phyloP scores from a whole-genome alignment of 1,284 basidiomycete species.

The Trametes sp. region DNA sequence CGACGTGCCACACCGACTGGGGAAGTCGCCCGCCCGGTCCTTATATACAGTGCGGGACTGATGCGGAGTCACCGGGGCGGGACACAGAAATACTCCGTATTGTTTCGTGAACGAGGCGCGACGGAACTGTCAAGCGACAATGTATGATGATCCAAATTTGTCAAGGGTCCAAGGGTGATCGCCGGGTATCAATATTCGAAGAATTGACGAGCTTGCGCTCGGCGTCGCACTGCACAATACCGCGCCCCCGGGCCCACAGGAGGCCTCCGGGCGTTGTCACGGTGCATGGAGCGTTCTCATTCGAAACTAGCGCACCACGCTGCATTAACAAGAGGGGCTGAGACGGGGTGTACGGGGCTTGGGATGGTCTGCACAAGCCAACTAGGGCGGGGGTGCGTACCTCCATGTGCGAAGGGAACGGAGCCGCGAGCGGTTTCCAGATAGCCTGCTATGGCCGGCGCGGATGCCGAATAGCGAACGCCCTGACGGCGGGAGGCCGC shows the following conservation, averaged over 20 bases:
- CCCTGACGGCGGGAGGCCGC: conserved; percentile 25
- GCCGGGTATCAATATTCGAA: conserved; percentile 24
- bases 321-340: conserved; percentile 13
- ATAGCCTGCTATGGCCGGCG: conserved; percentile 18
- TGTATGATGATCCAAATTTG: conserved; percentile 31
- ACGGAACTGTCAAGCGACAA: conserved; percentile 33
- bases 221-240: conserved; percentile 21
- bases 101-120: conserved; percentile 32
- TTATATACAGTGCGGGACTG: conserved; percentile 32
- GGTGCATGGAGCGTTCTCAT: conserved; percentile 3
- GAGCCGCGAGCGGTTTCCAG: conserved; percentile 27
- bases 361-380: conserved; percentile 13
- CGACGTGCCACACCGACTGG: conserved; percentile 20
- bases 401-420: conserved; percentile 29
- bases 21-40: conserved; percentile 14
- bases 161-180: conserved; percentile 28
- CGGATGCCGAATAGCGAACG: conserved; percentile 21
- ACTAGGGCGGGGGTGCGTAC: conserved; percentile 11
- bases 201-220: conserved; percentile 22
- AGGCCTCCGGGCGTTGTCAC: conserved; percentile 7
- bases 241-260: conserved; percentile 18
- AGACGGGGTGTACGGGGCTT: conserved; percentile 15
- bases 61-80: conserved; percentile 31
- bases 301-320: conserved; percentile 13
- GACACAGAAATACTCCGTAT: conserved; percentile 28